A percentile compares a stretch with the other conserved stretches of the same genome.
phyloP scores from a whole-genome alignment of 371 early-diverging fungal species.

The Entomophthora muscae region DNA sequence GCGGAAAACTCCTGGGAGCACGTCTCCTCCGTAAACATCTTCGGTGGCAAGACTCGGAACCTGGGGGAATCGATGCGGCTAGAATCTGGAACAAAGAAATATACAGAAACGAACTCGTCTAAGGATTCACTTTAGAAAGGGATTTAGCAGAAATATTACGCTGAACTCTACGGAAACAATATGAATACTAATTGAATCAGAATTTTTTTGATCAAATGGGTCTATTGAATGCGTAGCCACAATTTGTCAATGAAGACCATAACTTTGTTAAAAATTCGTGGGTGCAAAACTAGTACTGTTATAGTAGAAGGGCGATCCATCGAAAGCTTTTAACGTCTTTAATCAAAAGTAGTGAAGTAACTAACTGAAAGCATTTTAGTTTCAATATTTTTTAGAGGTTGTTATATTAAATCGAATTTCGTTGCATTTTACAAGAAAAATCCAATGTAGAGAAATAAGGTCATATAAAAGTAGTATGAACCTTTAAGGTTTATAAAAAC shows the following conservation, averaged over 20 bases:
- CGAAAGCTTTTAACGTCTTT: no score
- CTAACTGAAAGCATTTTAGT: background rate
- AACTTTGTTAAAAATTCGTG: background rate
- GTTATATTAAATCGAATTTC: no score
- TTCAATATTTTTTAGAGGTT: no score
- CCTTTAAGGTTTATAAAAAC: background rate
- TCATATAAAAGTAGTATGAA: background rate
- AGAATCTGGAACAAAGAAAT: background rate
- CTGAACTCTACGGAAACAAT: background rate
- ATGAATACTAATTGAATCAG: background rate
- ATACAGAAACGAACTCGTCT: background rate
- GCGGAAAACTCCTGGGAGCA: background rate
- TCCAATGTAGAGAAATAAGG: background rate
- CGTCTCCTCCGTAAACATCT: background rate
- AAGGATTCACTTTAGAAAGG: background rate
- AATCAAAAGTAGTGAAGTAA: background rate
- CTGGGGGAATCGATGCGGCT: background rate
- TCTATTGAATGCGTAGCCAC: background rate
- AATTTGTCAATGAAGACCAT: background rate
- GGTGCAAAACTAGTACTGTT: background rate
- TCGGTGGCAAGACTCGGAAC: background rate
- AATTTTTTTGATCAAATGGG: background rate
- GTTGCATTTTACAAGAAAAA: no score
- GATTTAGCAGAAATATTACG: background rate
- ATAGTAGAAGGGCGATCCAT: background rate